A percentile compares a stretch with the other conserved stretches of the same genome.
phyloP scores from a whole-genome alignment of 768 basidiomycete genomes.

The Serpula lacrymans region DNA sequence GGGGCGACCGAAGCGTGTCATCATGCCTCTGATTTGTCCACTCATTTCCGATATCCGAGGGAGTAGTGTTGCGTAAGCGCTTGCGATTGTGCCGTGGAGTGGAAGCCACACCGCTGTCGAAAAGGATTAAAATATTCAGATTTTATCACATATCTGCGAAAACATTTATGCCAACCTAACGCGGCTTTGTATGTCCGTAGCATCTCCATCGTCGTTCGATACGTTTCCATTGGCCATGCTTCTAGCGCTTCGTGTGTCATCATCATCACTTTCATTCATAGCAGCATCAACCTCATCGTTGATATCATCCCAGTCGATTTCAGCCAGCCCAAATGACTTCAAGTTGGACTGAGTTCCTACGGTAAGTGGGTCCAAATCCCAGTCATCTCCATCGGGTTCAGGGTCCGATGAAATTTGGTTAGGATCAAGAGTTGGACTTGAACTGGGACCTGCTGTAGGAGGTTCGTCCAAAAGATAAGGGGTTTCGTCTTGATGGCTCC shows the following conservation, averaged over 20 bases:
- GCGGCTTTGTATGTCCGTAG: slow-evolving; percentile 42
- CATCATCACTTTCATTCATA: slow-evolving; percentile 75
- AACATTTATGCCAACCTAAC: slow-evolving; percentile 36
- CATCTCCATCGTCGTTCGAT: slow-evolving; percentile 51
- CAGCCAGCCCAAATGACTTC: slow-evolving; percentile 50
- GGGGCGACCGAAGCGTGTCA: slow-evolving; percentile 58
- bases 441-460: slow-evolving; percentile 34
- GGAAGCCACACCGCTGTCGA: slow-evolving; percentile 32
- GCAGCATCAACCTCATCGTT: slow-evolving; percentile 87
- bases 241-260: slow-evolving; percentile 33
- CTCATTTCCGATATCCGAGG: slow-evolving; percentile 51
- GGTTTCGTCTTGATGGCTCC: slow-evolving; percentile 77
- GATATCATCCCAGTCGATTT: slow-evolving; percentile 79
- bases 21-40: slow-evolving; percentile 27
- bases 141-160: slow-evolving; percentile 20
- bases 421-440: slow-evolving; percentile 43
- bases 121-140: slow-evolving; percentile 6
- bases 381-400: slow-evolving; percentile 68
- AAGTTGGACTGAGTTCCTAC: slow-evolving; percentile 22
- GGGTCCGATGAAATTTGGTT: slow-evolving; percentile 61
- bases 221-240: slow-evolving; percentile 42
- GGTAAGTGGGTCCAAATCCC: slow-evolving; percentile 46
- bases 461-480: slow-evolving; percentile 72
- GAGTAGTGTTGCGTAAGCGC: slow-evolving; percentile 68
- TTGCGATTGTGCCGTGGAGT: slow-evolving; percentile 57